Conservation (phyloP, 2,329 filamentous ascomycete species). For the Colletotrichum sublineola region DNA sequence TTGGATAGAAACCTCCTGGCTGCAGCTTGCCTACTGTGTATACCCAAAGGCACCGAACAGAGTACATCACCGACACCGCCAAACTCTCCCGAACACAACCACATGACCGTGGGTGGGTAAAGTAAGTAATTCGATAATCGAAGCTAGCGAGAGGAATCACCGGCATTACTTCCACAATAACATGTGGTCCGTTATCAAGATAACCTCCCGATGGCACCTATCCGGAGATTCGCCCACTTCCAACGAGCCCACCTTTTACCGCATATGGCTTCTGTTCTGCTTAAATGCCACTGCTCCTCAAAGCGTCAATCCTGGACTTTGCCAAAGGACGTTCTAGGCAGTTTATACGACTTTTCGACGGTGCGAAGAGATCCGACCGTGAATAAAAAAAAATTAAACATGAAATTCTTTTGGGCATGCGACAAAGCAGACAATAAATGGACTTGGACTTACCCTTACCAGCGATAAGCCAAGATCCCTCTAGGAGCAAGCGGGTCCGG, state of each 20-base stretch:
- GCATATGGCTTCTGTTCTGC: neutral
- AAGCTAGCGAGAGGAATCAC: constrained; percentile 21
- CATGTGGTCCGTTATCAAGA: neutral
- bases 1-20: neutral
- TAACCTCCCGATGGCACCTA: neutral
- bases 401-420: neutral
- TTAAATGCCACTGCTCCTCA: neutral
- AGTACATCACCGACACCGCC: neutral
- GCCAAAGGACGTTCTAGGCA: neutral
- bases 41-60: too few species aligned
- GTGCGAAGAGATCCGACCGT: neutral
- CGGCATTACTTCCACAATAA: constrained; percentile 22
- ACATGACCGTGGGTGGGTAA: neutral
- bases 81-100: too few species aligned
- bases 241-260: neutral
- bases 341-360: too few species aligned
- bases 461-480: constrained; percentile 8
- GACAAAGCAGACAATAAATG: constrained; percentile 14
- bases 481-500: constrained; percentile 4
- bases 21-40: neutral
- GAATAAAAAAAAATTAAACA: neutral
- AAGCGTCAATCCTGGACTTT: neutral
- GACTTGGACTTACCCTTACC: neutral
- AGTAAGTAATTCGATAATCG: constrained; percentile 20
- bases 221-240: neutral